These are phyloP conservation scores for Polyplosphaeria fusca DNA, from an alignment of 495 filamentous ascomycete genomes.

Conservation along the genomic window DNA sequence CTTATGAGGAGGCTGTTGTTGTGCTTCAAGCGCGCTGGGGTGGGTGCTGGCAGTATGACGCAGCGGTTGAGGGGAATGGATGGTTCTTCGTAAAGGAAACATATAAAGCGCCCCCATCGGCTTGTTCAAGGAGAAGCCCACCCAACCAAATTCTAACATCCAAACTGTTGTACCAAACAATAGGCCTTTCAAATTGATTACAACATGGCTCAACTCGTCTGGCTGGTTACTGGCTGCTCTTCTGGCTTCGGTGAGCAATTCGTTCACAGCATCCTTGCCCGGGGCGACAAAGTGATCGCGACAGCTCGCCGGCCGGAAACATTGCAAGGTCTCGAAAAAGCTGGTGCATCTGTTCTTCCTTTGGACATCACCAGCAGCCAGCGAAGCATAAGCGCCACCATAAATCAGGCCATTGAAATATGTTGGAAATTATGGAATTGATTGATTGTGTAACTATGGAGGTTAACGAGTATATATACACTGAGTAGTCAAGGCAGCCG, in stretches of 20 bases:
- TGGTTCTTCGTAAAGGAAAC: background rate
- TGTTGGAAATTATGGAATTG: too few relatives aligned
- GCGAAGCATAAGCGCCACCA: constrained; percentile 9
- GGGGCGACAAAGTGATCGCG: constrained; percentile 43
- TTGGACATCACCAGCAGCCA: constrained; percentile 26
- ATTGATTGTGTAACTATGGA: too few relatives aligned
- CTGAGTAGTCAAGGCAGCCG: too few relatives aligned
- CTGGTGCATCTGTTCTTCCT: constrained; percentile 5
- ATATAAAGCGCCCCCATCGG: background rate
- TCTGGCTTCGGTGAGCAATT: constrained; percentile 44
- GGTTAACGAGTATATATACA: too few relatives aligned
- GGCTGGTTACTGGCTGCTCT: constrained; percentile 44
- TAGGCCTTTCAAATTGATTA: background rate
- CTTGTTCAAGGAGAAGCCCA: background rate
- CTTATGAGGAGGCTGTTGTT: too few relatives aligned
- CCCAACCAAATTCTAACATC: background rate
- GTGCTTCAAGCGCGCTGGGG: too few relatives aligned
- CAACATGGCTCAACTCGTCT: constrained; percentile 34
- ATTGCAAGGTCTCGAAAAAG: constrained; percentile 24
- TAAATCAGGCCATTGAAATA: constrained; percentile 3
- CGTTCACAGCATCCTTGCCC: constrained; percentile 40
- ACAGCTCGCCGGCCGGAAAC: constrained; percentile 38
- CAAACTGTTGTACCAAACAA: background rate
- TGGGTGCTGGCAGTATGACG: background rate
- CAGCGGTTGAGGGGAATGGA: background rate